Conservation (phyloP, 345 rosid genomes). For the Gossypium mustelinum region DNA sequence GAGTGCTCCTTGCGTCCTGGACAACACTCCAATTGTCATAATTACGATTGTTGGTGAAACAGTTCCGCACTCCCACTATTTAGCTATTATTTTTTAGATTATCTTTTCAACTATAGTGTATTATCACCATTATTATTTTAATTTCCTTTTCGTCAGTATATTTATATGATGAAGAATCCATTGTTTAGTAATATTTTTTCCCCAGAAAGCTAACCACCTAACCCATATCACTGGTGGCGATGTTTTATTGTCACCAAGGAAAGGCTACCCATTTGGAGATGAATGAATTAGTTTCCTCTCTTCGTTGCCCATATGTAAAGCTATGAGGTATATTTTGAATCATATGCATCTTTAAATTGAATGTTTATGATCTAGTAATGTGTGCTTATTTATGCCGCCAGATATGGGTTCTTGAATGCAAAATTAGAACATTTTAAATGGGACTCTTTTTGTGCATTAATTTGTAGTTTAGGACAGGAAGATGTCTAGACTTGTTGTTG, state of each 20-base stretch:
- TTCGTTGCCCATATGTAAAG: not conserved
- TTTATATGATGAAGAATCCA: not conserved
- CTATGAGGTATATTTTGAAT: not conserved
- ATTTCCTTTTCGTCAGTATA: not conserved
- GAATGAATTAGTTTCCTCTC: constrained; percentile 3
- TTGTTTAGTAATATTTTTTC: constrained; percentile 2
- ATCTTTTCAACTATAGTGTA: not conserved
- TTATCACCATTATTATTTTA: not conserved
- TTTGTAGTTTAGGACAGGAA: not conserved
- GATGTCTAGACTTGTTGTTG: not conserved
- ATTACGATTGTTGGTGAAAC: not conserved
- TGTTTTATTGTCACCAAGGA: constrained; percentile 7
- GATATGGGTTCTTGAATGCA: not conserved
- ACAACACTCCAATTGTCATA: not conserved
- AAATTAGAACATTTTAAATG: not conserved
- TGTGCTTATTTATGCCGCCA: not conserved
- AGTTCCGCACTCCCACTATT: not conserved
- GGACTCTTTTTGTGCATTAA: not conserved
- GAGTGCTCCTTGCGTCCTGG: too few relatives aligned
- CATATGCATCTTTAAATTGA: not conserved
- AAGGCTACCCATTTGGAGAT: not conserved
- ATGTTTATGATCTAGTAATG: not conserved
- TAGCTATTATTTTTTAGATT: not conserved
- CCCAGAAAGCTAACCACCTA: not conserved
- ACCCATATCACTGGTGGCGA: not conserved